Base-by-base conservation (phyloP, 2,329 filamentous ascomycete species). In the Penicillium brasilianum region DNA sequence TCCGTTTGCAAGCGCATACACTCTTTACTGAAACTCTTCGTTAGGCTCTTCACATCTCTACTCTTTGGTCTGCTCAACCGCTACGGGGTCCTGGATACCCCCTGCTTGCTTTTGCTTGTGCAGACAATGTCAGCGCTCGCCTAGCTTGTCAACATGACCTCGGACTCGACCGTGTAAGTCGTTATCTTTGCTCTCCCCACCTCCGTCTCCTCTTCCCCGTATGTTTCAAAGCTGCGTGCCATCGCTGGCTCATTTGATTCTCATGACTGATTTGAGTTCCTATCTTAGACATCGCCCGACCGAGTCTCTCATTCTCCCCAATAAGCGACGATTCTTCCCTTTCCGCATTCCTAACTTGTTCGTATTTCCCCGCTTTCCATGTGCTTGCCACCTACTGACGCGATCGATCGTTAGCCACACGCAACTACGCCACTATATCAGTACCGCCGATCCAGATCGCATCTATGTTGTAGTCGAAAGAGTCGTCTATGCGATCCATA, bases 391-490 rank as follows among this genome's bases (percentile, higher is more conserved):
- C 41, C 44, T 58, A 28, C 64, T 66, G 57, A 63, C 54, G 55
- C 58, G 46, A 53, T 57, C 52, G 37, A 67, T 53, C 64, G 67
- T 60, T 69, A 80, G 78, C 60, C 77, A 81, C 63, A 74, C 73
- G 60, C 78, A 81, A 79, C 84, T 99, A 49, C 91, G 94, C 58
- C 94, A 96, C 69, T 88, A 96, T 68, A 90, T 98, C 74, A 94
- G 91, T 76, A 90, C 89, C 28, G 88, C 92, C 67, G 87, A 91
- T 71, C 84, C 87, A 46, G 87, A 93, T 76, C 80, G 89, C 68
- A 84, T 98, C 66, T 97, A 96, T 81, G 96, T 96, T 71, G 93
- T 93, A 37, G 88, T 88, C 67, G 90, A 90, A 59, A 81, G 83
- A 70, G 87, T 92, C 86, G 89, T 92, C 55, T 89, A 90, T 70